These are phyloP conservation scores for Paramyrothecium sp. DNA, from an alignment of 2,329 filamentous ascomycete species.

Conservation along the genomic window DNA sequence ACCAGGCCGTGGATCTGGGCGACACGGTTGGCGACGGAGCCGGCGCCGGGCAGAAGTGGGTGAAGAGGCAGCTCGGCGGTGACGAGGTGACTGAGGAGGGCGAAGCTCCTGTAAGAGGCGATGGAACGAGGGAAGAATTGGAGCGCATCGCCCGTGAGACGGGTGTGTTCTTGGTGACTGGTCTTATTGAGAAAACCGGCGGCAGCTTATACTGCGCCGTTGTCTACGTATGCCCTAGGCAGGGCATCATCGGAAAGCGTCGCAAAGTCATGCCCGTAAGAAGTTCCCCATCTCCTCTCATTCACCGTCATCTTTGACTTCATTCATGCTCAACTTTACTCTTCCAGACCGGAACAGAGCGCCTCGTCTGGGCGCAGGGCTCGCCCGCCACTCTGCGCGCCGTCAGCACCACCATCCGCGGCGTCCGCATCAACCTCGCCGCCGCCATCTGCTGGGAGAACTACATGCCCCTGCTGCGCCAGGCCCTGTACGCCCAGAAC, in stretches of 20 bases:
- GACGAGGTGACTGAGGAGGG: slow-evolving; percentile 22
- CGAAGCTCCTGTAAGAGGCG: slow-evolving; percentile 35
- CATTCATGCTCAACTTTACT: not conserved
- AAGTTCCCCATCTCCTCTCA: slow-evolving; percentile 10
- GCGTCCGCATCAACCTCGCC: slow-evolving; percentile 75
- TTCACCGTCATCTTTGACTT: not conserved
- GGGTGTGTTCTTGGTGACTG: slow-evolving; percentile 78
- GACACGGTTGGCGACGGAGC: slow-evolving; percentile 63
- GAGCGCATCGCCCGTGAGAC: slow-evolving; percentile 75
- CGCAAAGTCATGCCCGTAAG: slow-evolving; percentile 86
- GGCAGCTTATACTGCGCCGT: slow-evolving; percentile 83
- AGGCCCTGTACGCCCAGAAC: slow-evolving; percentile 84
- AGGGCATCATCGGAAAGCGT: slow-evolving; percentile 78
- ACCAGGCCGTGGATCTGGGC: slow-evolving; percentile 76
- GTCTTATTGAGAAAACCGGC: slow-evolving; percentile 75
- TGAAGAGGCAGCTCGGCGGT: slow-evolving; percentile 53
- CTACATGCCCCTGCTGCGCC: slow-evolving; percentile 87
- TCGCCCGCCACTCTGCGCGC: slow-evolving; percentile 76
- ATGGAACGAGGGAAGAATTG: slow-evolving; percentile 73
- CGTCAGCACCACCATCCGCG: slow-evolving; percentile 75
- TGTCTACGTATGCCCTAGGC: slow-evolving; percentile 75
- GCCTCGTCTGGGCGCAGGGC: slow-evolving; percentile 87
- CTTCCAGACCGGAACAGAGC: slow-evolving; percentile 69
- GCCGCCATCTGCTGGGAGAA: slow-evolving; percentile 96
- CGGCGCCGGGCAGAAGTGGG: slow-evolving; percentile 73